Conservation (phyloP, 768 basidiomycete species). For the Candolleomyces eurysporus region DNA sequence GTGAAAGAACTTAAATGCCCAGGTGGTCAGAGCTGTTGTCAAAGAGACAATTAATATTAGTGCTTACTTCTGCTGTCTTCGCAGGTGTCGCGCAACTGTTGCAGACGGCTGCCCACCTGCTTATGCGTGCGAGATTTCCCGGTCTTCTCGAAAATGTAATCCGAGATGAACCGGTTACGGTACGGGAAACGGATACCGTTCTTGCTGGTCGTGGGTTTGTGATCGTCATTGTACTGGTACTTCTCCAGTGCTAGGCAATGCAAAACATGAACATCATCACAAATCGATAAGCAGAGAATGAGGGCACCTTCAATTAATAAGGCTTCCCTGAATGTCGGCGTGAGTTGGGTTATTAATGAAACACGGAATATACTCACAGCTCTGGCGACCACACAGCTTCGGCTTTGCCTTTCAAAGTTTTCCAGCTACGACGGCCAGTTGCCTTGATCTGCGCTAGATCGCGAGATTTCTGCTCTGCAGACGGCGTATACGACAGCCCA, state of each 20-base stretch:
- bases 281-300: not conserved
- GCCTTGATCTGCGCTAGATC: conserved; percentile 62
- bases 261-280: not conserved
- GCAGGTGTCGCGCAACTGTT: conserved; percentile 72
- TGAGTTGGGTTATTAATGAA: not conserved
- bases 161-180: conserved; percentile 76
- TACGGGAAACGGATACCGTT: conserved; percentile 69
- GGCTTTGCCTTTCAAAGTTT: conserved; percentile 60
- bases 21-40: not conserved
- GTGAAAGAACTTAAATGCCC: not conserved
- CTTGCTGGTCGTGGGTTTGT: conserved; percentile 54
- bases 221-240: conserved; percentile 53
- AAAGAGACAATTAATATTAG: not conserved
- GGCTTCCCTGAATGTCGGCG: conserved; percentile 39
- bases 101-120: conserved; percentile 76
- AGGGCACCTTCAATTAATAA: conserved; percentile 63
- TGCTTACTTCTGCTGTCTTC: conserved; percentile 39
- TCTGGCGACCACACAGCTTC: conserved; percentile 78
- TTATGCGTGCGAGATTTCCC: conserved; percentile 69
- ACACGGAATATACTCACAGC: conserved; percentile 31
- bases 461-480: conserved; percentile 34
- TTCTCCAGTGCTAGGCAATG: conserved; percentile 50
- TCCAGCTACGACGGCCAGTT: conserved; percentile 67
- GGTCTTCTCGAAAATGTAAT: conserved; percentile 64
- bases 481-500: conserved; percentile 38